Evolutionary conservation across 768 basidiomycete genomes (phyloP).

Genomic region (Tylopilus balloui): DNA sequence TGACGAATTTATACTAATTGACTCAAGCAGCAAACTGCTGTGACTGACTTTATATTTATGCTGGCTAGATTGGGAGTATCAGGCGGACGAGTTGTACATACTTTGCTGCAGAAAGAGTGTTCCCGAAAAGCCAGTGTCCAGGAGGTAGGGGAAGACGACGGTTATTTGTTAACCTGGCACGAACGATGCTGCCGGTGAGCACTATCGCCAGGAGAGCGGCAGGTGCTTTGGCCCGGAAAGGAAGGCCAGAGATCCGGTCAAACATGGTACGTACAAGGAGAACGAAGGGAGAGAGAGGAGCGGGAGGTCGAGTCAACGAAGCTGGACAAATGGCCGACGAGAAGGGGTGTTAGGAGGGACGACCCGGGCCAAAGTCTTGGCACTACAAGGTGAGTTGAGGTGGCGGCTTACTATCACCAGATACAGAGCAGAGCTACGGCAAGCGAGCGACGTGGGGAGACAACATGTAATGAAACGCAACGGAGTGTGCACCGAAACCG

Average conservation of each 20-base stretch:
- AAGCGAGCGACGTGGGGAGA: background rate
- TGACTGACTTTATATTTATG: slow-evolving; percentile 19
- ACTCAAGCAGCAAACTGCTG: slow-evolving; percentile 56
- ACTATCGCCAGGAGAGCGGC: slow-evolving; percentile 16
- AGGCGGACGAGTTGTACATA: slow-evolving; percentile 5
- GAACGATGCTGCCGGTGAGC: slow-evolving; percentile 11
- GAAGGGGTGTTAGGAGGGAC: background rate
- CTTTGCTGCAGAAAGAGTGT: slow-evolving; percentile 25
- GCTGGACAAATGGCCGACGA: slow-evolving; percentile 13
- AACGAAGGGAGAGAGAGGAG: background rate
- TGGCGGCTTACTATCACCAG: background rate
- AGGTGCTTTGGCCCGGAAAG: slow-evolving; percentile 15
- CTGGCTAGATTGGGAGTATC: background rate
- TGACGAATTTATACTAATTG: slow-evolving; percentile 57
- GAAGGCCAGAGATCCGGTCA: background rate
- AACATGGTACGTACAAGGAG: slow-evolving; percentile 5
- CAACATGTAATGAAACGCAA: background rate
- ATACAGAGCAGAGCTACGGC: background rate
- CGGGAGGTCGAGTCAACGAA: background rate
- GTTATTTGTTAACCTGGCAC: slow-evolving; percentile 6
- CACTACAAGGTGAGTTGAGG: background rate
- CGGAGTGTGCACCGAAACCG: background rate
- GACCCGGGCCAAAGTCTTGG: background rate
- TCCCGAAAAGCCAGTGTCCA: slow-evolving; percentile 33
- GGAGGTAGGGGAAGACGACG: slow-evolving; percentile 27